A percentile compares a stretch with the other conserved stretches of the same genome.
Evolutionary conservation across 1,284 basidiomycete genomes (phyloP).

Genomic region (Moesziomyces globuligerus): DNA sequence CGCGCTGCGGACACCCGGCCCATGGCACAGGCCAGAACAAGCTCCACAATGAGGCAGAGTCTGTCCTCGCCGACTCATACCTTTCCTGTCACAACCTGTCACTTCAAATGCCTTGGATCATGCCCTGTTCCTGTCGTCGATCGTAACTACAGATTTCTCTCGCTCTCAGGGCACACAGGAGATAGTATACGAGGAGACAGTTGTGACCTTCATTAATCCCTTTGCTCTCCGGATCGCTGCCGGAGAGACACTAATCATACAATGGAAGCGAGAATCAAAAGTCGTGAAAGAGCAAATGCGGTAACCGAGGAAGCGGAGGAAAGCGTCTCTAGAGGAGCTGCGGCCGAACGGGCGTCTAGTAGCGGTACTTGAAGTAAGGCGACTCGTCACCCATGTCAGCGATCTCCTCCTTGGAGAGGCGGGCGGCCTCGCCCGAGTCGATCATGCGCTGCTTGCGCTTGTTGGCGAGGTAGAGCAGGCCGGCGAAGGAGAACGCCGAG

Average conservation of each 20-base stretch:
- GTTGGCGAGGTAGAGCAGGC: constrained; percentile 44
- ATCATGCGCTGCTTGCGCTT: constrained; percentile 44
- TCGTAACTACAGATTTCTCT: no score
- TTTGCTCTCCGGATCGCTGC: neutral
- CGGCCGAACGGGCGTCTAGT: constrained; percentile 25
- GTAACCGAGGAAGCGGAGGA: neutral
- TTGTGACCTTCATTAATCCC: neutral
- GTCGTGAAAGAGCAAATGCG: neutral
- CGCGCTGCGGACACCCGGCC: no score
- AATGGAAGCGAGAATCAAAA: neutral
- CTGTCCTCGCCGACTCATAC: no score
- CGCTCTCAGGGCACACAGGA: no score
- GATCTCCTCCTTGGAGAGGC: constrained; percentile 34
- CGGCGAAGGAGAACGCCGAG: constrained; percentile 44
- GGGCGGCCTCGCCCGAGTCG: constrained; percentile 52
- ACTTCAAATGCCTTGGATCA: no score
- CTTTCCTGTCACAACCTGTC: no score
- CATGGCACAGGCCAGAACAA: no score
- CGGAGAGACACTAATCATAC: neutral
- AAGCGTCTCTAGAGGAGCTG: neutral
- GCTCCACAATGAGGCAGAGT: no score
- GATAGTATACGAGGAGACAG: neutral
- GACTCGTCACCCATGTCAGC: constrained; percentile 55
- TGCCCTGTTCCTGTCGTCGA: no score
- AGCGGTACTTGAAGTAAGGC: constrained; percentile 58